phyloP scores from a whole-genome alignment of 805 yeast genomes.

The Nakazawaea anatomiae region DNA sequence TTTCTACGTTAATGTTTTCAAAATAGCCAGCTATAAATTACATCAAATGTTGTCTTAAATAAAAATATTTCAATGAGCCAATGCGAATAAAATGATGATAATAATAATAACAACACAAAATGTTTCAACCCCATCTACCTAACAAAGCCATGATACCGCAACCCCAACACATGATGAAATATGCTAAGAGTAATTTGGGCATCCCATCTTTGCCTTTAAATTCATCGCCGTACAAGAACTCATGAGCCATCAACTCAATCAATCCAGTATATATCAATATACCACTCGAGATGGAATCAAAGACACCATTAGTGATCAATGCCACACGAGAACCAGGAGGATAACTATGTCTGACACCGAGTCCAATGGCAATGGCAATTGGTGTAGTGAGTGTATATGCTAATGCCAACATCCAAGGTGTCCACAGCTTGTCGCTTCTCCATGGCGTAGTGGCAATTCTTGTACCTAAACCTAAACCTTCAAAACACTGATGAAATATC shows the following conservation, averaged over 20 bases:
- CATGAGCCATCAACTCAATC: conserved; percentile 72
- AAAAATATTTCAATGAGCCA: too few relatives aligned
- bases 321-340: conserved; percentile 49
- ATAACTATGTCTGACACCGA: conserved; percentile 60
- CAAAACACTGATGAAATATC: conserved; percentile 73
- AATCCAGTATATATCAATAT: conserved; percentile 66
- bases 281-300: conserved; percentile 70
- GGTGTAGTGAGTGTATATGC: conserved; percentile 63
- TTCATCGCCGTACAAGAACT: conserved; percentile 46
- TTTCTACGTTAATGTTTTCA: too few relatives aligned
- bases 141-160: conserved; percentile 68
- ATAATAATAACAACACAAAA: neutral
- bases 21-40: too few relatives aligned
- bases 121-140: conserved; percentile 63
- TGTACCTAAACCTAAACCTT: conserved; percentile 75
- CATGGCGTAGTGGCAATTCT: conserved; percentile 56
- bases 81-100: neutral
- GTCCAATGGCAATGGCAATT: conserved; percentile 64
- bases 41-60: too few relatives aligned
- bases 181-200: conserved; percentile 34
- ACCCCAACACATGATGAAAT: conserved; percentile 43
- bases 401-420: conserved; percentile 46
- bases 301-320: conserved; percentile 52
- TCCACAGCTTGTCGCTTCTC: conserved; percentile 37
- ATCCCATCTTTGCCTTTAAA: conserved; percentile 37